A percentile compares a stretch with the other conserved stretches of the same genome.
phyloP scores from a whole-genome alignment of 2,329 filamentous ascomycete genomes.

The Lasiodiplodia gonubiensis region DNA sequence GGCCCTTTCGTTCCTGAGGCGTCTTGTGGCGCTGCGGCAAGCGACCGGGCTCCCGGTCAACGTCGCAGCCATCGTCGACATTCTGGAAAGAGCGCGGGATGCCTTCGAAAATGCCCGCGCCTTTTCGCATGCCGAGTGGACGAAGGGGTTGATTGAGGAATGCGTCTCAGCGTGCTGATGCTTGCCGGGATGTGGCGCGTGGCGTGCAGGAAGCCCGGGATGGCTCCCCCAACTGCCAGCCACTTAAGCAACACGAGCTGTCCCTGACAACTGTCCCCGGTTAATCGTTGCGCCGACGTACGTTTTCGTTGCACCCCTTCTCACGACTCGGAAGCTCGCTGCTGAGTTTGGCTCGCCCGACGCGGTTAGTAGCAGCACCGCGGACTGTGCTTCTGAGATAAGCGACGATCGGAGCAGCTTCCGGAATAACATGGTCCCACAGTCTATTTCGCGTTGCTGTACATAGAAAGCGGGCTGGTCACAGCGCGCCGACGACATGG shows the following conservation, averaged over 20 bases:
- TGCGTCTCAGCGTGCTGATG: neutral
- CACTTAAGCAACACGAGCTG: neutral
- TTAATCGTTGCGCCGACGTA: too few species aligned
- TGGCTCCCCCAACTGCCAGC: neutral
- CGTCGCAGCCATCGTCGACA: neutral
- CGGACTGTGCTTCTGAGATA: neutral
- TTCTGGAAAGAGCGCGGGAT: neutral
- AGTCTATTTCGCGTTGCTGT: neutral
- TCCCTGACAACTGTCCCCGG: too few species aligned
- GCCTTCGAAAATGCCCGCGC: neutral
- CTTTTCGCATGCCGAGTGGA: neutral
- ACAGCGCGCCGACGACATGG: neutral
- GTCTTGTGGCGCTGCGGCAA: neutral
- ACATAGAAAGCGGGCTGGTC: too few species aligned
- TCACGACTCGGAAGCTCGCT: neutral
- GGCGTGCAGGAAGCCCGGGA: neutral
- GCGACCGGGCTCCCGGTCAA: neutral
- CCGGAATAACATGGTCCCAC: neutral
- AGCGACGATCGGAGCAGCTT: neutral
- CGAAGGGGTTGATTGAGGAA: neutral
- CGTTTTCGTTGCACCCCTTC: too few species aligned
- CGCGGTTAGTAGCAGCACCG: neutral
- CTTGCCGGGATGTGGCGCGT: neutral
- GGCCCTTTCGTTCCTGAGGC: neutral
- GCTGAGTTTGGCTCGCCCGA: neutral